Conservation (phyloP, 2,329 filamentous ascomycete genomes). For the Fusarium xyrophilum region DNA sequence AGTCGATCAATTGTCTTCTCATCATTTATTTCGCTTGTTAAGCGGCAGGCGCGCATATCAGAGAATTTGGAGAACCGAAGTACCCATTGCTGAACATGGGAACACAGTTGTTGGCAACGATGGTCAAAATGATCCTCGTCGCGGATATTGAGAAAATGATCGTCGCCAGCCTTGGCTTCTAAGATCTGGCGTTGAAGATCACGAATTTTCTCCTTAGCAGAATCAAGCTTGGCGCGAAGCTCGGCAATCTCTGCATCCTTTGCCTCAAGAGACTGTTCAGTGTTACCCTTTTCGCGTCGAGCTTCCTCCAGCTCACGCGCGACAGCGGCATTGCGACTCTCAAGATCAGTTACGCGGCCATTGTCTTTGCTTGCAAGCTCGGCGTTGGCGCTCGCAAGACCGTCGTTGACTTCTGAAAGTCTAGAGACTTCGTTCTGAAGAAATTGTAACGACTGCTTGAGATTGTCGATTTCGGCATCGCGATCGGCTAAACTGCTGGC, state of each 20-base stretch:
- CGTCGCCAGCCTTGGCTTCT: conserved; percentile 65
- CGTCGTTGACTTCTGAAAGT: conserved; percentile 82
- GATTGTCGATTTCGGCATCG: conserved; percentile 83
- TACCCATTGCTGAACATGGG: conserved; percentile 97
- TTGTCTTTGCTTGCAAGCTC: conserved; percentile 79
- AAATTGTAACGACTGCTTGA: conserved; percentile 79
- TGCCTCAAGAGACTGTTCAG: conserved; percentile 71
- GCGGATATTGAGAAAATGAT: conserved; percentile 75
- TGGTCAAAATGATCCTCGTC: conserved; percentile 97
- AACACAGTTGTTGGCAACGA: conserved; percentile 92
- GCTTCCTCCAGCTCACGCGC: conserved; percentile 73
- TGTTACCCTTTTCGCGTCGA: conserved; percentile 68
- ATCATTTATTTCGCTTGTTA: conserved; percentile 84
- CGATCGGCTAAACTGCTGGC: conserved; percentile 78
- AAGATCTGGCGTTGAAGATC: conserved; percentile 62
- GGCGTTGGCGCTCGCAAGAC: conserved; percentile 77
- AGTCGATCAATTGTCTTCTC: conserved; percentile 94
- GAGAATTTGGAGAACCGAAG: conserved; percentile 98
- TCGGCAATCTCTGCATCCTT: conserved; percentile 85
- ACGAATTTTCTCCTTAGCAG: conserved; percentile 69
- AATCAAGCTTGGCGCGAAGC: conserved; percentile 78
- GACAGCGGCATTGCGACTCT: conserved; percentile 70
- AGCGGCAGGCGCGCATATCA: conserved; percentile 84
- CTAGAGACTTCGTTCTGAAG: conserved; percentile 82
- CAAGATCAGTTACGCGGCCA: conserved; percentile 71